phyloP scores from a whole-genome alignment of 2,329 filamentous ascomycete species.

The Hymenoscyphus fructigenus region DNA sequence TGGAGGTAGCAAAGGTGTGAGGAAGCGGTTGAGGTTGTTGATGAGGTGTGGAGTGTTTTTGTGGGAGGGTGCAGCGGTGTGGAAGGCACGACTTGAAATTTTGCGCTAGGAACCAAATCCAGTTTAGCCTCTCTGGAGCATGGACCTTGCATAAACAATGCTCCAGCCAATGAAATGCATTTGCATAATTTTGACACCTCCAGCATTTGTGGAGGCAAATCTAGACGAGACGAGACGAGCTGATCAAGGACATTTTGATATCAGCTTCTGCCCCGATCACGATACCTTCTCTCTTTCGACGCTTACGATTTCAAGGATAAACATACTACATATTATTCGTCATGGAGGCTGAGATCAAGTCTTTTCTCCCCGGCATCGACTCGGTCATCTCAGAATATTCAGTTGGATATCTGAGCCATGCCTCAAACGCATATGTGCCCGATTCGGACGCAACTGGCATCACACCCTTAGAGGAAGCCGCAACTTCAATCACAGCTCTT shows the following conservation, averaged over 20 bases:
- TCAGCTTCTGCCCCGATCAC: background rate
- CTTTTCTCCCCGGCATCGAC: conserved; percentile 82
- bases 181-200: conserved; percentile 5
- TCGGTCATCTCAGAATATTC: conserved; percentile 89
- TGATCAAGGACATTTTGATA: background rate
- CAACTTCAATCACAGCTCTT: conserved; percentile 79
- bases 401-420: conserved; percentile 90
- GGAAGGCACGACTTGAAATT: conserved; percentile 10
- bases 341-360: conserved; percentile 88
- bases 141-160: conserved; percentile 19
- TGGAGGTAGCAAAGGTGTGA: conserved; percentile 10
- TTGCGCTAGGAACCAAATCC: conserved; percentile 12
- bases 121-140: conserved; percentile 9
- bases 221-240: no score
- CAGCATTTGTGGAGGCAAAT: conserved; percentile 9
- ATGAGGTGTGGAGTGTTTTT: conserved; percentile 24
- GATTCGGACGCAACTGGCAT: conserved; percentile 69
- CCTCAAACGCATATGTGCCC: conserved; percentile 76
- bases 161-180: conserved; percentile 11
- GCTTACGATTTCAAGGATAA: background rate
- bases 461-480: conserved; percentile 82
- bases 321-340: background rate
- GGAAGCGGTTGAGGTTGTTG: conserved; percentile 19
- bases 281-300: background rate
- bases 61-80: conserved; percentile 22